Base-by-base conservation (phyloP, 257 asterid species). In the Apocynum venetum region DNA sequence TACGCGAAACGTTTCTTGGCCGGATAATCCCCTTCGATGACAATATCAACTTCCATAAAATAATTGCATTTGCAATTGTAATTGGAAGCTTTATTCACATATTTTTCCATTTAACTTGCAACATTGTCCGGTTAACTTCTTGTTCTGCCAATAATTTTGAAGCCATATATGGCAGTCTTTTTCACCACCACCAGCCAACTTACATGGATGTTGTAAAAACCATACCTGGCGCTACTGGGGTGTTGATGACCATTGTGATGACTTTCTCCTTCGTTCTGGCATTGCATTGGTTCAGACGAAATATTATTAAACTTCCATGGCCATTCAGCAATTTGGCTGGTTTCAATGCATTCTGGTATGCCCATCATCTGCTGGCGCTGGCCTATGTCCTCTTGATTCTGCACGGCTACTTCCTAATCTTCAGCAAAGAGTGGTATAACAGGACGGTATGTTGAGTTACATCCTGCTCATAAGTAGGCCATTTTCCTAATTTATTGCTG, bases 281-380 rank as follows among this genome's bases (percentile, higher is more conserved):
- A 1, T 69, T 80, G 4, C 96, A 93, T 75, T 88, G 90, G 15
- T 93, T 95, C 47, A 81, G 99, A 79, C 82, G 96, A 72, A 95
- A 89, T 61, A 92, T 88, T 40, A 83, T 95, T 64, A 95, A 90
- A 79, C 72, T 95, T 70, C 92, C 92, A 0, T 71, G 86, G 80
- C 93, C 94, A 0, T 87, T 93, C 67, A 88, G 80, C 78, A 85
- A 83, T 77, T 81, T 95, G 81, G 94, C 97, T 0, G 99, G 99
- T 69, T 95, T 95, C 72, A 95, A 95, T 25, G 76, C 98, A 41
- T 93, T 95, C 73, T 93, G 99, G 99, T 95, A 91, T 74, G 96
- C 98, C 5, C 98, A 95, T 76, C 99, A 93, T 83, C 64, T 95
- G 82, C 82, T 95, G 78, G 91, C 80, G 10, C 11, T 93, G n/a